A percentile compares a stretch with the other conserved stretches of the same genome.
Evolutionary conservation across 2,329 filamentous ascomycete species (phyloP).

Genomic region (Clonostachys rhizophaga): DNA sequence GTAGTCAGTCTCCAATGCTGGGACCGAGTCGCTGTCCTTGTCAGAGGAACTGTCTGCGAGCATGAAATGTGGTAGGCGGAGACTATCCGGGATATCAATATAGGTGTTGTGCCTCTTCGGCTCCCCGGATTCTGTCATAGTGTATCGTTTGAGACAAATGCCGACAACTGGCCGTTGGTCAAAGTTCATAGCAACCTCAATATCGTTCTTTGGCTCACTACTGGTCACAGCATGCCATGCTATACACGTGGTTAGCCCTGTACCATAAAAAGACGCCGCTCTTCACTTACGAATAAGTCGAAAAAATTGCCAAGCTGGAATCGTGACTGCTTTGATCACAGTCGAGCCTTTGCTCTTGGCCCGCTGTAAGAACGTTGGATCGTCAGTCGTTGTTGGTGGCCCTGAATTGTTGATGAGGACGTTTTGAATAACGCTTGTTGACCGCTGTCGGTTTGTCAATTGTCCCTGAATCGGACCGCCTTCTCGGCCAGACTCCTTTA

Average conservation of each 20-base stretch:
- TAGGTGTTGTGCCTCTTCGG: slow-evolving; percentile 73
- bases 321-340: slow-evolving; percentile 76
- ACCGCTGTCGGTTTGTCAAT: slow-evolving; percentile 33
- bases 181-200: slow-evolving; percentile 86
- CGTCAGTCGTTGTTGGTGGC: slow-evolving; percentile 34
- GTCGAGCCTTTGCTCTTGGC: slow-evolving; percentile 40
- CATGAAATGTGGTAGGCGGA: slow-evolving; percentile 88
- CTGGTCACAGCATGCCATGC: slow-evolving; percentile 74
- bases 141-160: slow-evolving; percentile 87
- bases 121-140: slow-evolving; percentile 62
- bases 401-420: slow-evolving; percentile 49
- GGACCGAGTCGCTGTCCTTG: slow-evolving; percentile 30
- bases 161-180: slow-evolving; percentile 81
- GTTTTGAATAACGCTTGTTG: slow-evolving; percentile 58
- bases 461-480: background rate
- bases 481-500: background rate
- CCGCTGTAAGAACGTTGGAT: slow-evolving; percentile 33
- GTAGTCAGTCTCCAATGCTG: slow-evolving; percentile 79
- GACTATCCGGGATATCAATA: slow-evolving; percentile 79
- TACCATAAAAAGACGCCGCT: too few relatives aligned
- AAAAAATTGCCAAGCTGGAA: slow-evolving; percentile 98
- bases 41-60: slow-evolving; percentile 44
- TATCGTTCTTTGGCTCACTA: slow-evolving; percentile 55
- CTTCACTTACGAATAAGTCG: slow-evolving; percentile 72
- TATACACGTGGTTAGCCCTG: slow-evolving; percentile 22